Percentiles rank a stretch among this genome's conserved stretches.
Evolutionary conservation across 495 filamentous ascomycete genomes (phyloP).

Genomic region (Talaromyces adpressus): DNA sequence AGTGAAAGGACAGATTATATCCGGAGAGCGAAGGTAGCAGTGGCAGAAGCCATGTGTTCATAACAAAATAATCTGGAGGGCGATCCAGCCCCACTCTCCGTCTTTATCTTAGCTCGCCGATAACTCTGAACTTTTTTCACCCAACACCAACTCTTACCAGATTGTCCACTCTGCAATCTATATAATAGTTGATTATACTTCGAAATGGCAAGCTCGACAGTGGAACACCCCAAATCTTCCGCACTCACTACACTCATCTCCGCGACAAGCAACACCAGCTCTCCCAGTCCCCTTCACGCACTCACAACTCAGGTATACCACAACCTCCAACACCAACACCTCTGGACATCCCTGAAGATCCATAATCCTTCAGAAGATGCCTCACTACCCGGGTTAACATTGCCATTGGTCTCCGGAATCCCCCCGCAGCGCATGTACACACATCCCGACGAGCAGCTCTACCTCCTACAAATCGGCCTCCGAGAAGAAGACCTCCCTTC

Average conservation of each 20-base stretch:
- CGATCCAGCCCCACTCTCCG: neutral
- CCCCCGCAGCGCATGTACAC: slow-evolving; percentile 81
- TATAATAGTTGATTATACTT: neutral
- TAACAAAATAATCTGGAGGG: neutral
- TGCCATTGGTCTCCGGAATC: slow-evolving; percentile 76
- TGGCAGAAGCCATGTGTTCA: slow-evolving; percentile 22
- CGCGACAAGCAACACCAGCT: slow-evolving; percentile 15
- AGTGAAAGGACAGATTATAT: neutral
- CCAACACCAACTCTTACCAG: neutral
- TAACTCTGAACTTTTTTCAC: slow-evolving; percentile 2
- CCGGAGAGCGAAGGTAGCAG: neutral
- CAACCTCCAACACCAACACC: slow-evolving; percentile 80
- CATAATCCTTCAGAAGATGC: slow-evolving; percentile 30
- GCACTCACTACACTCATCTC: slow-evolving; percentile 29
- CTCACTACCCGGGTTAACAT: slow-evolving; percentile 35
- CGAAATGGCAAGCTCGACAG: neutral
- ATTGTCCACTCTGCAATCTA: neutral
- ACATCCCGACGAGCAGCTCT: slow-evolving; percentile 88
- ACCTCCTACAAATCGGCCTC: slow-evolving; percentile 54
- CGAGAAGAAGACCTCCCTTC: slow-evolving; percentile 42
- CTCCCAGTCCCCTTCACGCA: slow-evolving; percentile 25
- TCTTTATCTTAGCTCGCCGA: neutral
- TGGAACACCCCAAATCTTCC: slow-evolving; percentile 8
- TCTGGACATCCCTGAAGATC: slow-evolving; percentile 66
- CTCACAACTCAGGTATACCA: slow-evolving; percentile 66